Percentiles rank a stretch among this genome's conserved stretches.
Conservation (phyloP, 2,329 filamentous ascomycete genomes). For the Kalaharituber pfeilii region DNA sequence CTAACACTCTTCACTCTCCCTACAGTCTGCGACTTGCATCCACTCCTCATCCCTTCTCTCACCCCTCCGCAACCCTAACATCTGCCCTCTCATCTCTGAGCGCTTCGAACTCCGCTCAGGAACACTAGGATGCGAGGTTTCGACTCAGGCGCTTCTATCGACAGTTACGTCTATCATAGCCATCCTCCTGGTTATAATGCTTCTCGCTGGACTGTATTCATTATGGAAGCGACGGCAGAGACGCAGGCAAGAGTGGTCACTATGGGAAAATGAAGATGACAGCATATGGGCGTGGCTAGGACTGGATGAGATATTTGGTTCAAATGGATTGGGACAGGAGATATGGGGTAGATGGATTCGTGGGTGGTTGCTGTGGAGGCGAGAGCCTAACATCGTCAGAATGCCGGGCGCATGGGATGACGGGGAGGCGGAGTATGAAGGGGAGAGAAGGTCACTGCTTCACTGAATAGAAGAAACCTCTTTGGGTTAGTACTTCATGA, state of each 20-base stretch:
- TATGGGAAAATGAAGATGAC: neutral
- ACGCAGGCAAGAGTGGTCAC: neutral
- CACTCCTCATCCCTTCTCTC: slow-evolving; percentile 8
- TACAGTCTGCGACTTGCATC: slow-evolving; percentile 11
- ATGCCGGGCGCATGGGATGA: neutral
- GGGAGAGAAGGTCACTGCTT: neutral
- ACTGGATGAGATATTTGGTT: neutral
- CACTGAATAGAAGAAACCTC: too few species aligned
- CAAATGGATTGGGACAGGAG: neutral
- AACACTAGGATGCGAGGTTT: slow-evolving; percentile 9
- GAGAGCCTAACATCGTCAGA: neutral
- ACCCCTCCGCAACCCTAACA: slow-evolving; percentile 4
- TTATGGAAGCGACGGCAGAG: neutral
- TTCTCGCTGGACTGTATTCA: neutral
- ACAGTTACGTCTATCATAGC: slow-evolving; percentile 9
- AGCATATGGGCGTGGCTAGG: neutral
- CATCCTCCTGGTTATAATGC: neutral
- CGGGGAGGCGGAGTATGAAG: neutral
- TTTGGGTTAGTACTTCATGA: too few species aligned
- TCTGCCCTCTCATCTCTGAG: slow-evolving; percentile 11
- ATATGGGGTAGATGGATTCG: neutral
- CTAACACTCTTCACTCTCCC: neutral
- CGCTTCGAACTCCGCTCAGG: slow-evolving; percentile 15
- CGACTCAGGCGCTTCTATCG: slow-evolving; percentile 6
- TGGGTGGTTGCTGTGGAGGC: neutral